Percentiles rank a stretch among this genome's conserved stretches.
These are phyloP conservation scores for Mitragyna speciosa DNA, from an alignment of 257 asterid genomes.

Conservation along the genomic window DNA sequence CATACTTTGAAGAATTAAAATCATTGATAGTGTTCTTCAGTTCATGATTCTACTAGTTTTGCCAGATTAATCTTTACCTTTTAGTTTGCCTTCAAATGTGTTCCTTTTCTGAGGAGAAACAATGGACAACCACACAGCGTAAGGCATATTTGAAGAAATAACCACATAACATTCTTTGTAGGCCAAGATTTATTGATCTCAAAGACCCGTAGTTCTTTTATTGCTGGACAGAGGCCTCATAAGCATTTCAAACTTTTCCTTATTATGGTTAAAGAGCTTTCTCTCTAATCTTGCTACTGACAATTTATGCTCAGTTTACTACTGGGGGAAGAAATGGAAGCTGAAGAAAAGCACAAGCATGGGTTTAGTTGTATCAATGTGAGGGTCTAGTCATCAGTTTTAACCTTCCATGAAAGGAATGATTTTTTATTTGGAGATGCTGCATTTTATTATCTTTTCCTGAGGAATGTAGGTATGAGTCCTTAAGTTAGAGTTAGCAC, in stretches of 20 bases:
- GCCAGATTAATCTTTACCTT: neutral
- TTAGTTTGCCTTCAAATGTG: neutral
- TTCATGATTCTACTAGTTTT: neutral
- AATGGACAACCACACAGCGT: neutral
- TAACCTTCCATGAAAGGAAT: neutral
- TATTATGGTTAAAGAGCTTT: neutral
- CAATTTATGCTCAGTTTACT: too few species aligned
- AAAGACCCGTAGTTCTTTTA: neutral
- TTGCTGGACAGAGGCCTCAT: neutral
- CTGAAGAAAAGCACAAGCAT: neutral
- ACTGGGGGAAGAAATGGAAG: neutral
- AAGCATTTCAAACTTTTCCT: neutral
- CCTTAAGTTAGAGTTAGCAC: neutral
- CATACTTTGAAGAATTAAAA: neutral
- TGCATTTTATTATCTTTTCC: neutral
- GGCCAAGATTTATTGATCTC: neutral
- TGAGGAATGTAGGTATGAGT: neutral
- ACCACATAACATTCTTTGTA: neutral
- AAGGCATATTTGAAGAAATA: neutral
- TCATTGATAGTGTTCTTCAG: neutral
- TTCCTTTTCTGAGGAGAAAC: neutral
- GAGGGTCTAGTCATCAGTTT: neutral
- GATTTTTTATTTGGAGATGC: neutral
- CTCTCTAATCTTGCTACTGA: neutral
- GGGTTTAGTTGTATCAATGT: neutral